Base-by-base conservation (phyloP, 164 flowering plant genomes). In the Vitis vinifera region DNA sequence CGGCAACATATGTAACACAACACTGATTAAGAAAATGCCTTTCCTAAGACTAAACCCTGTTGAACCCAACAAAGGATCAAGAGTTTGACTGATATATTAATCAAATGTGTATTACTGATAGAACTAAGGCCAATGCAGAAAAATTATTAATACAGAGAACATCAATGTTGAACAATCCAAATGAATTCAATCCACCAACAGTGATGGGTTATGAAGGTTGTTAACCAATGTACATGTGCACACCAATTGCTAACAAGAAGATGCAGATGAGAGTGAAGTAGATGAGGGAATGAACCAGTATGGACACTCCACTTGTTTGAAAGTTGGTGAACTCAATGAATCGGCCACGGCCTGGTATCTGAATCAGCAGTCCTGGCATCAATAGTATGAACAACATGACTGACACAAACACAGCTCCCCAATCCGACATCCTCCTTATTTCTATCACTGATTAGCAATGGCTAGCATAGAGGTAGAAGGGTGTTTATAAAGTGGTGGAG, bases 321-420 rank as follows among this genome's bases (percentile, higher is more conserved):
- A 90, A 85, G 75, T 81, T 84, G 9, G 83, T 80, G 52, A 88
- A 88, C 78, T 88, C 94, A 0, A 87, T 55, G 69, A 68, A 68
- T 10, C 77, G 71, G 72, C 23, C 63, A 1, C 69, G 79, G 4
- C 91, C 92, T 7, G 94, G 92, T 0, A 87, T 49, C 83, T 88
- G 92, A 67, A 90, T 23, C 66, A 88, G 75, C 67, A 88, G 55
- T 0, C 92, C 92, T 16, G 94, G 94, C 0, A 86, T 80, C 10
- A 90, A 67, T 29, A 90, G 77, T 5, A 90, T 70, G 82, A 88
- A 90, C 51, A 90, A 81, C 65, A 86, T 80, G 76, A 88, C 88
- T 0, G 86, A 85, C 56, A 90, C 81, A 49, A 88, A 79, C 7
- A 90, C 85, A 61, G 94, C 88, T 2, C 88, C 90, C 92, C 94